These are phyloP conservation scores for Leishmania tropica DNA, from an alignment of 208 protist genomes.

Conservation along the genomic window DNA sequence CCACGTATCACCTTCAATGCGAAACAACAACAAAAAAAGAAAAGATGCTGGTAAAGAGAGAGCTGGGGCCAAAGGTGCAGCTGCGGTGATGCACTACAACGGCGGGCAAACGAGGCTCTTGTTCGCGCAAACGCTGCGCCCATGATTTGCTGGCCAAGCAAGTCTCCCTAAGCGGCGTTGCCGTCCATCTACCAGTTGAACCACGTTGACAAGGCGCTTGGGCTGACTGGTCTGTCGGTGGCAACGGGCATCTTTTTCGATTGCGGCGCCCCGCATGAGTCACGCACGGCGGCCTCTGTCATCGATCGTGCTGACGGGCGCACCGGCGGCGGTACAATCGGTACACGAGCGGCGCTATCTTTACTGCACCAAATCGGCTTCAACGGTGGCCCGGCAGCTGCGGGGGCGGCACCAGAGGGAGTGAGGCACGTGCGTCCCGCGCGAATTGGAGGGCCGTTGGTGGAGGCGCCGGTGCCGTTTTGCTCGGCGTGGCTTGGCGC, in stretches of 20 bases:
- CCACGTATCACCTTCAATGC: neutral
- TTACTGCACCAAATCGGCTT: constrained; percentile 24
- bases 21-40: neutral
- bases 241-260: neutral
- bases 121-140: neutral
- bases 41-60: neutral
- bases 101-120: neutral
- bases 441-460: neutral
- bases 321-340: constrained; percentile 24
- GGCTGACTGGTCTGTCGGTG: neutral
- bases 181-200: neutral
- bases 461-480: neutral
- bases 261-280: neutral
- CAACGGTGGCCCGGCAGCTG: constrained; percentile 8
- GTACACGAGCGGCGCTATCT: neutral
- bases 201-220: neutral
- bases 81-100: neutral
- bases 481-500: neutral
- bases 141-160: too few species aligned
- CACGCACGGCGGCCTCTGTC: constrained; percentile 29
- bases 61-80: neutral
- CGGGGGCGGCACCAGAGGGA: neutral
- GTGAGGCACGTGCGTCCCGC: neutral
- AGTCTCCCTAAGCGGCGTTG: neutral
- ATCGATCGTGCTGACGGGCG: constrained; percentile 29